Evolutionary conservation across 352 stramenopile genomes (phyloP).

Genomic region (Phytopythium oedochilum): DNA sequence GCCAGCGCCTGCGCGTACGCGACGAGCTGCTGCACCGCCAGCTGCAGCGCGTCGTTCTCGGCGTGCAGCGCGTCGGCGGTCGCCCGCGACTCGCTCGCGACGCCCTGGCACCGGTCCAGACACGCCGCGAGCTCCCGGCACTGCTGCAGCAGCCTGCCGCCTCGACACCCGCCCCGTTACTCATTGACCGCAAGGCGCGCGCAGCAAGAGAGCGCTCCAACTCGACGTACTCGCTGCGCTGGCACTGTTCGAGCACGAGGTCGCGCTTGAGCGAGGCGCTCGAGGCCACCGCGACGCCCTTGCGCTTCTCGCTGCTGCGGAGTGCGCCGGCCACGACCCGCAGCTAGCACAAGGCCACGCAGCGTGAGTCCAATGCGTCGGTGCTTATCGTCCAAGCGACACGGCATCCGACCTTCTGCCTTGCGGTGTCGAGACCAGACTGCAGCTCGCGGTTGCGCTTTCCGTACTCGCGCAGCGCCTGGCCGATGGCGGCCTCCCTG

Average conservation of each 20-base stretch:
- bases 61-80: conserved; percentile 32
- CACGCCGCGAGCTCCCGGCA: conserved; percentile 52
- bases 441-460: conserved; percentile 48
- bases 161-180: not conserved
- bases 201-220: not conserved
- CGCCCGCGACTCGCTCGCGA: conserved; percentile 22
- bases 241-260: conserved; percentile 48
- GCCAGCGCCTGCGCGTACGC: conserved; percentile 47
- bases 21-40: conserved; percentile 43
- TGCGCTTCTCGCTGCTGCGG: conserved; percentile 32
- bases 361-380: not conserved
- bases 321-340: conserved; percentile 25
- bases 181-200: too few relatives aligned
- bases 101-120: conserved; percentile 31
- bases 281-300: conserved; percentile 23
- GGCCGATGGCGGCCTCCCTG: conserved; percentile 37
- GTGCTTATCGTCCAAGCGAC: not conserved
- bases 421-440: conserved; percentile 26
- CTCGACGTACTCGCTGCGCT: conserved; percentile 45
- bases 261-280: conserved; percentile 38
- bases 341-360: conserved; percentile 13
- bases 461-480: conserved; percentile 46
- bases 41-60: conserved; percentile 48
- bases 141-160: conserved; percentile 38
- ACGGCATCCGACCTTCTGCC: conserved; percentile 5